A percentile compares a stretch with the other conserved stretches of the same genome.
Evolutionary conservation across 768 basidiomycete species (phyloP).

Genomic region (Amanita phalloides): DNA sequence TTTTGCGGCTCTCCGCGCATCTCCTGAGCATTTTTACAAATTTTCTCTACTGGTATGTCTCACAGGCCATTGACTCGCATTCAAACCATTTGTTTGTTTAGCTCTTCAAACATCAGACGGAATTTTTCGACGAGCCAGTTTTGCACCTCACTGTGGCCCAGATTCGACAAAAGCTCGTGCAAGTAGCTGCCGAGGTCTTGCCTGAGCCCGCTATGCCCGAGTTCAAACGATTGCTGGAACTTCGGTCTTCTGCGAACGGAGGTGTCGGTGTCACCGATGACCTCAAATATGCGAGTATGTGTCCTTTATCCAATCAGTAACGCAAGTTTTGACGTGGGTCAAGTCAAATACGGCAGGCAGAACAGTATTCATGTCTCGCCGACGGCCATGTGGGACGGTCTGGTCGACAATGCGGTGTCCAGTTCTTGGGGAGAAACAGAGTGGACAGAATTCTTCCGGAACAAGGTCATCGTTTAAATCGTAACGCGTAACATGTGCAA

Average conservation of each 20-base stretch:
- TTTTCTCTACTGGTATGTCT: conserved; percentile 54
- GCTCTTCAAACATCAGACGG: conserved; percentile 67
- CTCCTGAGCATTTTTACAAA: conserved; percentile 73
- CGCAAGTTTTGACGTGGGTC: neutral
- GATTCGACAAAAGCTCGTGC: conserved; percentile 64
- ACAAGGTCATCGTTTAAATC: conserved; percentile 32
- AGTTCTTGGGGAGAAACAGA: conserved; percentile 77
- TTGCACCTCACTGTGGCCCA: conserved; percentile 57
- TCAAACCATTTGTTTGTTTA: conserved; percentile 15
- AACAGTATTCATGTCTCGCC: conserved; percentile 91
- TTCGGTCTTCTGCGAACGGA: conserved; percentile 62
- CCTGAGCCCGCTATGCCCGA: conserved; percentile 35
- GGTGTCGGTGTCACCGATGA: conserved; percentile 78
- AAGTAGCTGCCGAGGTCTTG: conserved; percentile 44
- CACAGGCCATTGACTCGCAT: neutral
- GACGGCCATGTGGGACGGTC: conserved; percentile 68
- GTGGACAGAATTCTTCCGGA: conserved; percentile 66
- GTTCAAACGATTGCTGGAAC: conserved; percentile 51
- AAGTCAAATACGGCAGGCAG: conserved; percentile 87
- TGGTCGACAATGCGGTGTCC: conserved; percentile 59
- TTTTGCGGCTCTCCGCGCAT: conserved; percentile 64
- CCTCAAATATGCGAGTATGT: conserved; percentile 81
- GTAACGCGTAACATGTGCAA: neutral
- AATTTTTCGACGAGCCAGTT: conserved; percentile 73
- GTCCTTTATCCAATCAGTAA: neutral